These are phyloP conservation scores for Pichia insulana DNA, from an alignment of 805 yeast species.

Conservation along the genomic window DNA sequence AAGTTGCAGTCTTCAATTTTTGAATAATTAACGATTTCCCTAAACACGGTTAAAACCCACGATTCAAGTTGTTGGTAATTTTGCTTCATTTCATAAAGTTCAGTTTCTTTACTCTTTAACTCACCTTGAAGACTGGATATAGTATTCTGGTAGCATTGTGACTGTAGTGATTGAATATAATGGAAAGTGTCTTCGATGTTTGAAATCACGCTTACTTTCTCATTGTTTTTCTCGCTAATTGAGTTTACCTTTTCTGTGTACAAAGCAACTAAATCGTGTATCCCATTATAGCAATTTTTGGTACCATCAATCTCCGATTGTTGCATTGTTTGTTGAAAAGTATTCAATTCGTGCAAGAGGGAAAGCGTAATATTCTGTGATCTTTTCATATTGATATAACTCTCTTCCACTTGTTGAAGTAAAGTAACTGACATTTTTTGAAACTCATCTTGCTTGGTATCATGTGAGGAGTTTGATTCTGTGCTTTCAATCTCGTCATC, in stretches of 20 bases:
- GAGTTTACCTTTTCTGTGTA: conserved; percentile 1
- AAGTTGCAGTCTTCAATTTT: conserved; percentile 3
- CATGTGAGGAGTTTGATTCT: neutral
- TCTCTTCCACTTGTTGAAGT: neutral
- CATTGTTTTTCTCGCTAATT: neutral
- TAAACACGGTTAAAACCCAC: conserved; percentile 7
- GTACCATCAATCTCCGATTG: neutral
- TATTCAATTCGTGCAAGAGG: neutral
- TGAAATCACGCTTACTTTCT: neutral
- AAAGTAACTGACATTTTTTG: neutral
- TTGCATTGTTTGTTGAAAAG: neutral
- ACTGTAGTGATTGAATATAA: conserved; percentile 4
- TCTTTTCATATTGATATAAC: neutral
- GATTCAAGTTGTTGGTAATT: conserved; percentile 3
- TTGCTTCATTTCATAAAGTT: neutral
- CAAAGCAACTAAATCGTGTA: neutral
- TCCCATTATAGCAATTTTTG: neutral
- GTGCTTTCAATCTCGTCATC: neutral
- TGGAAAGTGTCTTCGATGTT: conserved; percentile 4
- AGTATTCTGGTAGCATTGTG: conserved; percentile 1
- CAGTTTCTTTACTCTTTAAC: neutral
- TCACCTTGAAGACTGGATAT: neutral
- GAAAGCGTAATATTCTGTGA: neutral
- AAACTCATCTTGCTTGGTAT: neutral
- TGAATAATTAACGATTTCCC: conserved; percentile 6